phyloP scores from a whole-genome alignment of 2,329 filamentous ascomycete species.

The Ophiostoma perfectum region DNA sequence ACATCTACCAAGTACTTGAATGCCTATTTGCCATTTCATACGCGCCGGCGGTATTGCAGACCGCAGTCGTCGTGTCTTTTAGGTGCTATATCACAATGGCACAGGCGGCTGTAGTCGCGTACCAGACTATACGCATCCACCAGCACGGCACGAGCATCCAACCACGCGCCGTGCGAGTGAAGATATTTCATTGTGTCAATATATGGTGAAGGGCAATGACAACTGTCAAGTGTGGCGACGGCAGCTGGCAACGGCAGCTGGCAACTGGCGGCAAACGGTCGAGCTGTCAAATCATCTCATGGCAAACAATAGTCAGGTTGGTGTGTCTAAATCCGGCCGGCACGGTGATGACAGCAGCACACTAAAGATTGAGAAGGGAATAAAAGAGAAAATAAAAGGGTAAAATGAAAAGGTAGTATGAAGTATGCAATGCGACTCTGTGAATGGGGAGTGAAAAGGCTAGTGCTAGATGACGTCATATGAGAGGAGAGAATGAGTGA shows the following conservation, averaged over 20 bases:
- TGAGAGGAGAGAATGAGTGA: background rate
- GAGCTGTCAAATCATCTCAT: too few species aligned
- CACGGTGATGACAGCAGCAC: background rate
- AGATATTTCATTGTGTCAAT: background rate
- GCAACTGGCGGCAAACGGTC: too few species aligned
- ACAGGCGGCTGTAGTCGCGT: too few species aligned
- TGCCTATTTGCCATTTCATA: too few species aligned
- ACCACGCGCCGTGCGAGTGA: background rate
- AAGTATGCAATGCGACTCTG: slow-evolving; percentile 8
- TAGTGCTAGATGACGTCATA: background rate
- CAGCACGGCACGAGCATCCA: background rate
- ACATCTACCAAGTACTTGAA: too few species aligned
- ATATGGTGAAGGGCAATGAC: background rate
- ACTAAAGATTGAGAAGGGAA: background rate
- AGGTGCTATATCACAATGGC: too few species aligned
- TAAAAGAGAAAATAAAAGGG: background rate
- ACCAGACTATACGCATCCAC: too few species aligned
- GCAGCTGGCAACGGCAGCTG: too few species aligned
- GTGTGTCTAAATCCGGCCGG: background rate
- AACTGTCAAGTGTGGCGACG: too few species aligned
- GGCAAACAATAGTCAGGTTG: background rate
- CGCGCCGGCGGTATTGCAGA: too few species aligned
- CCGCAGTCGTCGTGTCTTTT: too few species aligned
- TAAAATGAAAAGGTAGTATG: background rate
- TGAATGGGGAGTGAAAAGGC: background rate